Conservation (phyloP, 768 basidiomycete genomes). For the Lentinus tigrinus region DNA sequence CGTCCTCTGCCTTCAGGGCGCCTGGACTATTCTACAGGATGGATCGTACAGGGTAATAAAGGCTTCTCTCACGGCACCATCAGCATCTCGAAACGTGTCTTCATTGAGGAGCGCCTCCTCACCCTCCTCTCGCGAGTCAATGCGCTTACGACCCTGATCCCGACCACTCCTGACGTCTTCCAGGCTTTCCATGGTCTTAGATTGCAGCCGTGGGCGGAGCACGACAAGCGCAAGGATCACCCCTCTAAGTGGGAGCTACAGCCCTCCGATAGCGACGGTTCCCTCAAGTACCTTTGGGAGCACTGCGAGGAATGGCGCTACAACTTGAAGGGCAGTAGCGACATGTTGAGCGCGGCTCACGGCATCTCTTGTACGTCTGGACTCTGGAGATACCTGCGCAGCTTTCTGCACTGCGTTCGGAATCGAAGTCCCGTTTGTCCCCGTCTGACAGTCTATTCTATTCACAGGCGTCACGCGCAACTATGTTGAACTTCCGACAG, state of each 20-base stretch:
- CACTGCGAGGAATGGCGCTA: slow-evolving; percentile 29
- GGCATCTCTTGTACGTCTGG: slow-evolving; percentile 20
- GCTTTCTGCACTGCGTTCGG: not conserved
- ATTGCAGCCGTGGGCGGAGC: slow-evolving; percentile 26
- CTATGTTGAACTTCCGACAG: slow-evolving; percentile 27
- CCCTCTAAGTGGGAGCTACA: slow-evolving; percentile 20
- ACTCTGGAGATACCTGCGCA: not conserved
- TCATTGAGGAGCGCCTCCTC: slow-evolving; percentile 29
- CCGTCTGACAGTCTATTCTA: too few relatives aligned
- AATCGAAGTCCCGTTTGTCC: too few relatives aligned
- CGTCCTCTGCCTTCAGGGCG: slow-evolving; percentile 16
- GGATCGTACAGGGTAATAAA: slow-evolving; percentile 20
- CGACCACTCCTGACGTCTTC: slow-evolving; percentile 8
- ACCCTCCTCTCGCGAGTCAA: slow-evolving; percentile 27
- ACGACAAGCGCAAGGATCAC: slow-evolving; percentile 22
- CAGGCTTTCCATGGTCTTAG: slow-evolving; percentile 21
- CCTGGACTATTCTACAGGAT: slow-evolving; percentile 22
- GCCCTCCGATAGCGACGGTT: slow-evolving; percentile 13
- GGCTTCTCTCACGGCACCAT: slow-evolving; percentile 27
- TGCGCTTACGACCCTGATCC: slow-evolving; percentile 27
- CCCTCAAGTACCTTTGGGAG: slow-evolving; percentile 27
- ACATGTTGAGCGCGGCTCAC: slow-evolving; percentile 18
- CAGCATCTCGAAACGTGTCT: slow-evolving; percentile 23
- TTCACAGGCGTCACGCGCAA: slow-evolving; percentile 28
- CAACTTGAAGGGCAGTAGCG: slow-evolving; percentile 21